Percentiles rank a stretch among this genome's conserved stretches.
These are phyloP conservation scores for Aspergillus tamarii DNA, from an alignment of 2,329 filamentous ascomycete genomes.

Conservation along the genomic window DNA sequence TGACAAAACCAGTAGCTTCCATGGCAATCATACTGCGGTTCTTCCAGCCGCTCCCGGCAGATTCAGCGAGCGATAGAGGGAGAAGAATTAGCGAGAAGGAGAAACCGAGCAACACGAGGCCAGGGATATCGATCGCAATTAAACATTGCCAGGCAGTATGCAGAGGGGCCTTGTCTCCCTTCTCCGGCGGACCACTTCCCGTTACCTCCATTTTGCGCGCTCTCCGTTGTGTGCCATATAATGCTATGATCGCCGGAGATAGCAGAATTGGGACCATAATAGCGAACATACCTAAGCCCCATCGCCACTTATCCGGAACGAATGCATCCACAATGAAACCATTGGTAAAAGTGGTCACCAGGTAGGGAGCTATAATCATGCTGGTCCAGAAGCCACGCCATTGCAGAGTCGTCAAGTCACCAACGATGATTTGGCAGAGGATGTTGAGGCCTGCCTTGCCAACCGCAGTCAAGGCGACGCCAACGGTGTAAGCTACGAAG, in stretches of 20 bases:
- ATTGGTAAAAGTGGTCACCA: conserved; percentile 46
- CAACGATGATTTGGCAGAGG: conserved; percentile 32
- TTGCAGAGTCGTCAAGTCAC: conserved; percentile 31
- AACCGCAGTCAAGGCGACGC: conserved; percentile 30
- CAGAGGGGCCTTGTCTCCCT: too few species aligned
- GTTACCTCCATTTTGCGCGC: not conserved
- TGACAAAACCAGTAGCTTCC: conserved; percentile 55
- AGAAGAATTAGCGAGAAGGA: conserved; percentile 53
- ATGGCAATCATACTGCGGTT: conserved; percentile 53
- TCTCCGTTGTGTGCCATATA: conserved; percentile 26
- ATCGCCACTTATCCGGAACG: conserved; percentile 53
- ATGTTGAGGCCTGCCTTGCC: conserved; percentile 34
- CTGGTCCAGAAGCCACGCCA: conserved; percentile 33
- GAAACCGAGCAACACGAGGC: conserved; percentile 18
- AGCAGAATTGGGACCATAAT: conserved; percentile 61
- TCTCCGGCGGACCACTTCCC: not conserved
- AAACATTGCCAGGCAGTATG: conserved; percentile 46
- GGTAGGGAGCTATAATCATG: conserved; percentile 33
- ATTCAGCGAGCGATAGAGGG: conserved; percentile 60
- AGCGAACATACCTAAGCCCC: conserved; percentile 63
- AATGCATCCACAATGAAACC: conserved; percentile 49
- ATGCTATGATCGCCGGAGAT: conserved; percentile 35
- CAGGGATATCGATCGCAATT: conserved; percentile 59
- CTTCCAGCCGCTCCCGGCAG: conserved; percentile 42
- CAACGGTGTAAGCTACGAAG: conserved; percentile 29